These are phyloP conservation scores for Cystobasidium slooffiae DNA, from an alignment of 1,284 basidiomycete genomes.

Conservation along the genomic window DNA sequence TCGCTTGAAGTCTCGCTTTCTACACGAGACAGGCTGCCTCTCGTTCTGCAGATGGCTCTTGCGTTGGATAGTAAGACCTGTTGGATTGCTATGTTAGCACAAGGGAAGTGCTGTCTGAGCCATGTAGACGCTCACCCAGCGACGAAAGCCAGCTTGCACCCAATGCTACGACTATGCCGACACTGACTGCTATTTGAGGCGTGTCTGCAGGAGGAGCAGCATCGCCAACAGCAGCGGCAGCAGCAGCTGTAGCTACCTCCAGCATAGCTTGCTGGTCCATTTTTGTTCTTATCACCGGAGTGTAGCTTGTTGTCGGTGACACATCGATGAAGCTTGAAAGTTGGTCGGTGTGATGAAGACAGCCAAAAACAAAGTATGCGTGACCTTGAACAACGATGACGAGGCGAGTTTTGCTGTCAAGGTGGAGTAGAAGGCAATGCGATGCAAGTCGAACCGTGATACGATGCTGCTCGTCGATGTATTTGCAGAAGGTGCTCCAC, in stretches of 20 bases:
- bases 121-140: constrained; percentile 61
- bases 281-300: not conserved
- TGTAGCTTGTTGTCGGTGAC: too few species aligned
- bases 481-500: not conserved
- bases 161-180: constrained; percentile 71
- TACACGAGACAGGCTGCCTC: constrained; percentile 66
- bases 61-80: constrained; percentile 86
- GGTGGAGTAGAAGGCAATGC: too few species aligned
- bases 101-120: not conserved
- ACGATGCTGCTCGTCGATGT: too few species aligned
- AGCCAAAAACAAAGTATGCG: too few species aligned
- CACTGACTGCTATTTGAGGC: constrained; percentile 31
- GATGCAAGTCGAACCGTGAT: too few species aligned
- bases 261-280: constrained; percentile 18
- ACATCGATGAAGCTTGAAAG: too few species aligned
- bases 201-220: not conserved
- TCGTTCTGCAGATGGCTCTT: constrained; percentile 92
- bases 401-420: too few species aligned
- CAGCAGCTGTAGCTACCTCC: constrained; percentile 12
- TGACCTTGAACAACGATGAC: too few species aligned
- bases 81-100: not conserved
- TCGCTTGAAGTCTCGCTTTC: constrained; percentile 72
- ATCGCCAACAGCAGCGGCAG: constrained; percentile 4
- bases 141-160: constrained; percentile 88
- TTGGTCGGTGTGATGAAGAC: too few species aligned